Percentiles rank a stretch among this genome's conserved stretches.
Conservation (phyloP, 169 alveolate genomes). For the Sarcocystis neurona region DNA sequence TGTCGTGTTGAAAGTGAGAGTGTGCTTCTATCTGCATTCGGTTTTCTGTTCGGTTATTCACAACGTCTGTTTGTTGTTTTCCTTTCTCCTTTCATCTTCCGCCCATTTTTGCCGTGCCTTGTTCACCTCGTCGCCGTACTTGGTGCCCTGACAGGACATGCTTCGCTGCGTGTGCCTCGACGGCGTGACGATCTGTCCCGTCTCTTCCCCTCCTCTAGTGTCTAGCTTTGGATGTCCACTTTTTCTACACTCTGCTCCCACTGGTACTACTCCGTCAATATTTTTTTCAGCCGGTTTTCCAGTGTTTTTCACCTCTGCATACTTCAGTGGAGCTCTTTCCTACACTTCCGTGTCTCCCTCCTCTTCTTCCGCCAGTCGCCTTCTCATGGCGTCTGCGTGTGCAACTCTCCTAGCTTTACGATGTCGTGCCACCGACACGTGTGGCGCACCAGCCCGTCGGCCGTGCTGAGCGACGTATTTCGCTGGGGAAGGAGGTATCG, state of each 20-base stretch:
- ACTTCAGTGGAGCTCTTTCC: background rate
- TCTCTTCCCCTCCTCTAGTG: background rate
- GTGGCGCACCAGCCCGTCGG: background rate
- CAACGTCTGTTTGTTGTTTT: too few species aligned
- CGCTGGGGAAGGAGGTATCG: constrained; percentile 10
- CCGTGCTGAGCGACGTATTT: background rate
- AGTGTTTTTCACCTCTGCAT: background rate
- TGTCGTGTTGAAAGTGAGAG: too few species aligned
- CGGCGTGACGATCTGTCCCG: background rate
- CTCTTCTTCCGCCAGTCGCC: background rate
- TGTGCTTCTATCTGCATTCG: too few species aligned
- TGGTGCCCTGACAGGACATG: too few species aligned
- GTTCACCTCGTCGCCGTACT: too few species aligned
- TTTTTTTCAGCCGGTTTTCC: background rate
- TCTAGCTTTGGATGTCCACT: background rate
- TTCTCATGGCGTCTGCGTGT: background rate
- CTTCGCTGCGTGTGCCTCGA: too few species aligned
- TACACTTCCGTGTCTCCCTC: background rate
- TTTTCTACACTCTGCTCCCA: background rate
- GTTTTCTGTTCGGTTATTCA: too few species aligned
- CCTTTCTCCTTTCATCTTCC: too few species aligned
- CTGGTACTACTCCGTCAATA: background rate
- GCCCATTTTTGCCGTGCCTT: too few species aligned
- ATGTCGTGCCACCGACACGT: constrained; percentile 22
- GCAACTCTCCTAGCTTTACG: too few species aligned